Evolutionary conservation across 2,329 filamentous ascomycete species (phyloP), one percentile per base, ranked within the genome.

Genomic region (Lasiodiplodia sp.): DNA sequence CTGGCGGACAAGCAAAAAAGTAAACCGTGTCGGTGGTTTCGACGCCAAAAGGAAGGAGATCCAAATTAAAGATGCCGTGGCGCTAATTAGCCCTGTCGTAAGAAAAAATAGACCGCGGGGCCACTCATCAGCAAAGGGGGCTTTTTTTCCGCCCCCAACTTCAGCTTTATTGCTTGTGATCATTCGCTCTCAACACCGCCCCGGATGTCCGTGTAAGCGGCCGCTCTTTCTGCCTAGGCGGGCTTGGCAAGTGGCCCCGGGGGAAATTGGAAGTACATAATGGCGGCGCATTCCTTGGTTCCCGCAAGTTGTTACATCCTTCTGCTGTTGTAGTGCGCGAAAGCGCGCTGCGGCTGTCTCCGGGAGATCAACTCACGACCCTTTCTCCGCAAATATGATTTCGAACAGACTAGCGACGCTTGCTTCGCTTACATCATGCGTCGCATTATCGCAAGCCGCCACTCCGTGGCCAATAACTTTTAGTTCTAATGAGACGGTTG

Each of bases 401-500:
- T 18, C 40, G 40, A 18, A 44, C 16, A 44, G 6, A 18, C 16
- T 8, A 47, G n/a, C n/a, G 21, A 21, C 18, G 8, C 44, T 47
- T n/a, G 44, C 44, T 47, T 47, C n/a, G 44, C 44, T 47, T 21
- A 34, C 28, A 55, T 14, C 52, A 55, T 37, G 6, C 11, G 3
- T 34, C 52, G 14, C 16, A 55, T n/a, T 10, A 11, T 31, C 52
- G 8, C 16, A 55, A 10, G 52, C 52, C 8, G 52, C 28, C 28
- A 16, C 28, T 31, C 52, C 52, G 25, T 55, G 52, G 52, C 52
- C 52, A n/a, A 34, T 55, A 16, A 11, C 16, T 34, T 55, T 55
- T n/a, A 55, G 52, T 18, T n/a, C 52, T 34, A 37, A 55, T 34
- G 28, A 16, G 14, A 55, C 56, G 23, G 62, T 65, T 12, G 62